Evolutionary conservation across 1,284 basidiomycete genomes (phyloP).

Genomic region (Trichosporon sp.): DNA sequence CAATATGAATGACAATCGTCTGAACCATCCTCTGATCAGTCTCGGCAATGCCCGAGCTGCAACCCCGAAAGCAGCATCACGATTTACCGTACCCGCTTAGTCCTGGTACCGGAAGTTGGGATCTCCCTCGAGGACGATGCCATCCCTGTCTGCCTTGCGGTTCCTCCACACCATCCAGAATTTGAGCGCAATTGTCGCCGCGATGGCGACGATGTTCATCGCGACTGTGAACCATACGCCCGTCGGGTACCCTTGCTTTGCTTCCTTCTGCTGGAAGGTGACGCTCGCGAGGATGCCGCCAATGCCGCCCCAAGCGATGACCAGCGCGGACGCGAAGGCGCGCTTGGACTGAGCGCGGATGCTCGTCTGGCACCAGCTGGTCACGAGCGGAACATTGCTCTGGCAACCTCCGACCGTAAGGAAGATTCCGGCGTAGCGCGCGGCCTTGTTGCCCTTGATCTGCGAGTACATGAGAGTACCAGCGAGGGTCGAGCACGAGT

Average conservation of each 20-base stretch:
- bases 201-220: conserved; percentile 8
- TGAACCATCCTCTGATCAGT: no score
- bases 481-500: conserved; percentile 2
- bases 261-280: conserved; percentile 18
- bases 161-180: conserved; percentile 13
- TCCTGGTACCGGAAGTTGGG: conserved; percentile 18
- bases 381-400: conserved; percentile 38
- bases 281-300: conserved; percentile 46
- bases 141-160: conserved; percentile 11
- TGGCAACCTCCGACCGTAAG: conserved; percentile 45
- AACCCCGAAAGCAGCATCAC: no score
- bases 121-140: conserved; percentile 16
- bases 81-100: not conserved
- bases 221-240: conserved; percentile 20
- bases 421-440: conserved; percentile 50
- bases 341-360: conserved; percentile 50
- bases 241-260: conserved; percentile 11
- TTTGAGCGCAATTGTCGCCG: conserved; percentile 4
- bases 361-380: conserved; percentile 48
- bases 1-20: no score
- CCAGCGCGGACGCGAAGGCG: conserved; percentile 44
- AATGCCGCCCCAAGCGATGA: conserved; percentile 49
- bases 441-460: conserved; percentile 25
- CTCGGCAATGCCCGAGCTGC: no score
- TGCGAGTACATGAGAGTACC: conserved; percentile 15